These are phyloP conservation scores for Aspergillus bombycis DNA, from an alignment of 2,329 filamentous ascomycete genomes.

Conservation along the genomic window DNA sequence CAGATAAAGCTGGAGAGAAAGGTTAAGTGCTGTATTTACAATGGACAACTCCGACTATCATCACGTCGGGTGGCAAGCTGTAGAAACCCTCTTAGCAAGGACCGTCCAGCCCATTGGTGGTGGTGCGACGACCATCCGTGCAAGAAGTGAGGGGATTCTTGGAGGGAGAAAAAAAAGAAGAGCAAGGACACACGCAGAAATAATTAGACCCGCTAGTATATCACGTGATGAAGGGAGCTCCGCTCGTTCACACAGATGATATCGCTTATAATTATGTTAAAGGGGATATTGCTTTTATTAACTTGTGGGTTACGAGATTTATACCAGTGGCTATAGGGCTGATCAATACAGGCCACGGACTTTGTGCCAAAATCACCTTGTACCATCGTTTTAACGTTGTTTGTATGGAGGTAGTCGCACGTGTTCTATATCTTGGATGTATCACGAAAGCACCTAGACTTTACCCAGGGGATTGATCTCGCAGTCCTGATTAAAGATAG, in stretches of 20 bases:
- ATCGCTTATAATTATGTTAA: background rate
- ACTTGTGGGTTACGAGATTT: background rate
- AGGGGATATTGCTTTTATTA: background rate
- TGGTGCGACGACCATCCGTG: conserved; percentile 18
- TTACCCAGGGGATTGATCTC: background rate
- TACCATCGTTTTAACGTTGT: background rate
- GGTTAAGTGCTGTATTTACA: conserved; percentile 20
- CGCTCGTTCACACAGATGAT: background rate
- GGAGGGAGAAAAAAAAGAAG: conserved; percentile 20
- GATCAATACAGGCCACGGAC: background rate
- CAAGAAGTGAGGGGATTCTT: conserved; percentile 15
- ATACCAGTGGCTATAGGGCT: background rate
- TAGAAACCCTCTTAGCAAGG: conserved; percentile 16
- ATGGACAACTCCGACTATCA: conserved; percentile 24
- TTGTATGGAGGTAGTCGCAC: background rate
- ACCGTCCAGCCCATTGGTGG: conserved; percentile 25
- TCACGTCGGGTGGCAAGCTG: conserved; percentile 25
- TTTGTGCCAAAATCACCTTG: background rate
- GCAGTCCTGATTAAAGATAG: background rate
- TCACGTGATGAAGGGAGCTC: conserved; percentile 24
- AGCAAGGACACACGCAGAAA: conserved; percentile 23
- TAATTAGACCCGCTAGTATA: conserved; percentile 20
- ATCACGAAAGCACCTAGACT: background rate
- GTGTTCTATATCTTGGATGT: background rate
- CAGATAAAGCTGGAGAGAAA: conserved; percentile 23